These are phyloP conservation scores for Yarrowia hollandica DNA, from an alignment of 805 yeast genomes.

Conservation along the genomic window DNA sequence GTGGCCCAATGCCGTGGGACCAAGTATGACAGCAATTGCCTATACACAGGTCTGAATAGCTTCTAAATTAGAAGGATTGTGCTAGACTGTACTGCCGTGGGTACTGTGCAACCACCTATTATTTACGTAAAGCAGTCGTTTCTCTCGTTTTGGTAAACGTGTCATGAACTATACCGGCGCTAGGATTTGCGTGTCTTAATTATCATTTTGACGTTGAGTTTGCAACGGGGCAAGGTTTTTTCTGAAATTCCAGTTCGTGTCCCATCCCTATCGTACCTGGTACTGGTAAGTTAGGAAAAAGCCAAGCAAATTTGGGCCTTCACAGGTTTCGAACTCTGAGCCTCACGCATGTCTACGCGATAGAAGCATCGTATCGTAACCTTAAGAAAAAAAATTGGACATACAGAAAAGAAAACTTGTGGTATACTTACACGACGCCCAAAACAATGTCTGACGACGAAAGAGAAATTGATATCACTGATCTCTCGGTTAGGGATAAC, in stretches of 20 bases:
- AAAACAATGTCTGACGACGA: conserved; percentile 26
- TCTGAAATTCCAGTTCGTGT: neutral
- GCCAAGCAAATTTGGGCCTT: no score
- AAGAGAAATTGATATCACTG: conserved; percentile 33
- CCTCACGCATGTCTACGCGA: neutral
- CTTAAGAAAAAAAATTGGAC: conserved; percentile 6
- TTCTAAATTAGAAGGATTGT: neutral
- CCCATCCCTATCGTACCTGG: no score
- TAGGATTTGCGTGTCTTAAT: conserved; percentile 2
- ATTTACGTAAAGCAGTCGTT: neutral
- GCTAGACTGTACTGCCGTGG: no score
- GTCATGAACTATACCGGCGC: conserved; percentile 4
- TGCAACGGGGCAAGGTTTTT: neutral
- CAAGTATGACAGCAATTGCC: neutral
- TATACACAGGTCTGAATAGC: neutral
- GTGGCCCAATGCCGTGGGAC: neutral
- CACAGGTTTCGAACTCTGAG: neutral
- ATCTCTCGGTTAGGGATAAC: conserved; percentile 33
- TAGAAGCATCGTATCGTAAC: conserved; percentile 14
- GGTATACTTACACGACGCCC: neutral
- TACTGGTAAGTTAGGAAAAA: no score
- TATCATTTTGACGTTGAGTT: conserved; percentile 2
- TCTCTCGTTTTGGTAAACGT: neutral
- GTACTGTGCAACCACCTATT: neutral
- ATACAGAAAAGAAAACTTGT: neutral